A percentile compares a stretch with the other conserved stretches of the same genome.
phyloP scores from a whole-genome alignment of 2,329 filamentous ascomycete species.

The Alternaria rosae region DNA sequence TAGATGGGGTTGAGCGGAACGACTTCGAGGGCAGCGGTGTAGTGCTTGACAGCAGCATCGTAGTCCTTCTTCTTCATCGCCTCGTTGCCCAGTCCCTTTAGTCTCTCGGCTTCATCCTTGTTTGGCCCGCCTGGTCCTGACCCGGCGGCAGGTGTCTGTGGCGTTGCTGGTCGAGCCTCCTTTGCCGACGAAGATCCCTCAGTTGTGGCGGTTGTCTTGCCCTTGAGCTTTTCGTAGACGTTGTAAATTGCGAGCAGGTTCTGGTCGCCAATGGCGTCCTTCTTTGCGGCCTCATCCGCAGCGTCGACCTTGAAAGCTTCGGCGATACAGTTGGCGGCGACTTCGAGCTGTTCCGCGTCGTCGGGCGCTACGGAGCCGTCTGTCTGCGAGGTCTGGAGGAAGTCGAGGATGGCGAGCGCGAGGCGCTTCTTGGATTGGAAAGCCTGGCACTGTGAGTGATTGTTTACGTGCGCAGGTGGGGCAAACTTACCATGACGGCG shows the following conservation, averaged over 20 bases:
- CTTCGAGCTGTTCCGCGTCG: constrained; percentile 91
- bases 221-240: constrained; percentile 94
- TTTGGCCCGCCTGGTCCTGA: constrained; percentile 55
- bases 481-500: constrained; percentile 41
- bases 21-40: constrained; percentile 84
- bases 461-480: constrained; percentile 21
- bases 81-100: constrained; percentile 91
- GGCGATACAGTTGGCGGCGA: constrained; percentile 91
- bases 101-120: constrained; percentile 82
- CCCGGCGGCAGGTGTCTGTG: constrained; percentile 43
- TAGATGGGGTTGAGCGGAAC: constrained; percentile 91
- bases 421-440: constrained; percentile 77
- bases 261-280: constrained; percentile 82
- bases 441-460: constrained; percentile 42
- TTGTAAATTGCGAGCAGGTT: constrained; percentile 90
- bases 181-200: constrained; percentile 52
- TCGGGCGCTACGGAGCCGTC: constrained; percentile 90
- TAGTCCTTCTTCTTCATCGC: constrained; percentile 97
- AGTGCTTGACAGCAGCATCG: constrained; percentile 78
- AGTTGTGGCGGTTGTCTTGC: constrained; percentile 61
- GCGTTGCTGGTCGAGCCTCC: constrained; percentile 52
- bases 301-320: constrained; percentile 96
- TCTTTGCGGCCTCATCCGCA: constrained; percentile 73
- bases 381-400: constrained; percentile 80
- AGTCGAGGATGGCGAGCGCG: constrained; percentile 96